Conservation (phyloP, 257 asterid genomes). For the Fraxinus excelsior region DNA sequence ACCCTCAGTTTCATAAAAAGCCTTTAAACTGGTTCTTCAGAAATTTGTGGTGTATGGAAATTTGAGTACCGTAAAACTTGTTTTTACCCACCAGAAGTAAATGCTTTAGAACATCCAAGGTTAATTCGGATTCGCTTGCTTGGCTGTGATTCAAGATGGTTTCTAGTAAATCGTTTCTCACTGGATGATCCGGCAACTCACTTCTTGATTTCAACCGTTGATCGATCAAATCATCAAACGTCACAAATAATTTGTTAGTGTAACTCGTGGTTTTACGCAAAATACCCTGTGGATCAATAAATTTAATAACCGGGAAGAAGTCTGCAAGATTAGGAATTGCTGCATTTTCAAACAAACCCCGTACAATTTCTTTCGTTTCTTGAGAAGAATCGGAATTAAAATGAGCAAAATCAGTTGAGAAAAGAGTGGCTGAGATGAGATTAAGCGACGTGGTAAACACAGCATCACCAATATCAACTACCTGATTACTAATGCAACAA, state of each 20-base stretch:
- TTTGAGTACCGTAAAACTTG: no score
- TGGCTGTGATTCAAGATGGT: background rate
- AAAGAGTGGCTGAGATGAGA: background rate
- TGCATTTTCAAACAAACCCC: background rate
- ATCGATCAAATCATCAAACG: background rate
- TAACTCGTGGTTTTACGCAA: background rate
- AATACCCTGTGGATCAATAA: constrained; percentile 10
- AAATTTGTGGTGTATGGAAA: background rate
- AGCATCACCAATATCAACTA: background rate
- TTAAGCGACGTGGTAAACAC: background rate
- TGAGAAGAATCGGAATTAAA: background rate
- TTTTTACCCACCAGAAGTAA: background rate
- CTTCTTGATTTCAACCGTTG: background rate
- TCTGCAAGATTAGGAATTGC: constrained; percentile 1
- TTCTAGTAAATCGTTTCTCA: background rate
- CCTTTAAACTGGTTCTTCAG: background rate
- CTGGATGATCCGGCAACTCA: background rate
- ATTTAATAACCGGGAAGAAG: background rate
- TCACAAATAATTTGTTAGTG: background rate
- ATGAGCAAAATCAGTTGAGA: background rate
- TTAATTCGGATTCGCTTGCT: background rate
- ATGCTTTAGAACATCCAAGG: background rate
- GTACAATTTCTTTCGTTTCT: background rate
- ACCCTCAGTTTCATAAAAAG: no score
- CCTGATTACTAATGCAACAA: background rate